phyloP scores from a whole-genome alignment of 2,329 filamentous ascomycete species.

The Trichophaea hybrida region DNA sequence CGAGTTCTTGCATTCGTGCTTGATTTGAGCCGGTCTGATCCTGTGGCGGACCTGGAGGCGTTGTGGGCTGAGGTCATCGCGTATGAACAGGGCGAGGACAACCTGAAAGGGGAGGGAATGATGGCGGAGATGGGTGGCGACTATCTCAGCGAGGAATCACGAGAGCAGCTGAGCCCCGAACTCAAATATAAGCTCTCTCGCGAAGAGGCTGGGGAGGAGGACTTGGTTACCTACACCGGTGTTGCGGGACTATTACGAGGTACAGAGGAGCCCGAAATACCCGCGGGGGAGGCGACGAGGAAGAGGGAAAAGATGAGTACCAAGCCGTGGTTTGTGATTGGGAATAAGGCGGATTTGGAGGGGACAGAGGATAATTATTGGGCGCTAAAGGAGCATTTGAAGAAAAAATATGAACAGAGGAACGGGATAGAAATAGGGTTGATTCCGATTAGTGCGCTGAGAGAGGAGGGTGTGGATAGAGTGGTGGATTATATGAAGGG shows the following conservation, averaged over 20 bases:
- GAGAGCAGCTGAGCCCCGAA: conserved; percentile 5
- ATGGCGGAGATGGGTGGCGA: conserved; percentile 20
- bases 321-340: conserved; percentile 94
- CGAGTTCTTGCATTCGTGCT: conserved; percentile 87
- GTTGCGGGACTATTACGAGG: background rate
- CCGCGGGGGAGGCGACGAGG: background rate
- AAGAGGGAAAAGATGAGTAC: conserved; percentile 51
- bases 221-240: background rate
- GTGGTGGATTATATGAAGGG: conserved; percentile 50
- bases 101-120: conserved; percentile 31
- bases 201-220: conserved; percentile 1
- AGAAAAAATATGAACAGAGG: conserved; percentile 46
- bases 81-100: conserved; percentile 67
- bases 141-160: conserved; percentile 11
- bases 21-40: conserved; percentile 66
- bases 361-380: conserved; percentile 65
- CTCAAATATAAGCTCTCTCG: background rate
- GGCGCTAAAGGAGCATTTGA: conserved; percentile 55
- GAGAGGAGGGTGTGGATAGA: conserved; percentile 64
- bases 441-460: conserved; percentile 80
- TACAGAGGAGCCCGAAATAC: background rate
- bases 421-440: conserved; percentile 46
- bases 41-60: conserved; percentile 60
- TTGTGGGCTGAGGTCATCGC: conserved; percentile 84
- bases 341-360: conserved; percentile 77